Evolutionary conservation across 768 basidiomycete genomes (phyloP).

Genomic region (Calvatia gigantea): DNA sequence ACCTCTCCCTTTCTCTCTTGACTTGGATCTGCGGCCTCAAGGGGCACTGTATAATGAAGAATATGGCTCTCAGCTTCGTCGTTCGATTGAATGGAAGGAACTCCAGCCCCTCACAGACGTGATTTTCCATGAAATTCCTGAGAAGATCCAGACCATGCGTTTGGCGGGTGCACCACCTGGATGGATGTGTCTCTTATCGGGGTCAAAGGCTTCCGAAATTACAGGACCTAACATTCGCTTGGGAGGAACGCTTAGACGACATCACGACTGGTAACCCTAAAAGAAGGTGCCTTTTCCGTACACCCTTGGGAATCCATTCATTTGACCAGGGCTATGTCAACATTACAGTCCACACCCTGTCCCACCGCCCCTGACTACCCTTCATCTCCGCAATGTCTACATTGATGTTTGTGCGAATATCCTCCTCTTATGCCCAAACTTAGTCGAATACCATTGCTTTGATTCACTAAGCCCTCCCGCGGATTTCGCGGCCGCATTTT

Average conservation of each 20-base stretch:
- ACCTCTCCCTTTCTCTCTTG: neutral
- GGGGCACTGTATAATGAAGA: neutral
- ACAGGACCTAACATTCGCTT: neutral
- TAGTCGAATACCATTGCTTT: neutral
- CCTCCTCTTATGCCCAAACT: neutral
- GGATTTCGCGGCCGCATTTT: no score
- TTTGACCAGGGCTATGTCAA: neutral
- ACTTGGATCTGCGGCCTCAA: neutral
- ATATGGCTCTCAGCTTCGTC: no score
- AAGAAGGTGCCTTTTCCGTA: neutral
- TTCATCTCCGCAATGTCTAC: neutral
- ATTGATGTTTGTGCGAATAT: neutral
- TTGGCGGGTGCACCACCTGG: neutral
- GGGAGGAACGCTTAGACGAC: neutral
- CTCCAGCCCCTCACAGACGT: neutral
- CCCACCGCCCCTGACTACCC: neutral
- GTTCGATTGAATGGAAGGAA: neutral
- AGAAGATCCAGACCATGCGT: neutral
- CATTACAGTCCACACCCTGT: neutral
- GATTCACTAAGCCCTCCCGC: neutral
- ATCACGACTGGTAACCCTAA: neutral
- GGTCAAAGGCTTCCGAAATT: neutral
- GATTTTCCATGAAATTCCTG: neutral
- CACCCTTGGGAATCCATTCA: no score
- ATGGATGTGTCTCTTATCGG: neutral